Evolutionary conservation across 768 basidiomycete species (phyloP), one percentile per base, ranked within the genome.

Genomic region (Wakefieldia striispora): DNA sequence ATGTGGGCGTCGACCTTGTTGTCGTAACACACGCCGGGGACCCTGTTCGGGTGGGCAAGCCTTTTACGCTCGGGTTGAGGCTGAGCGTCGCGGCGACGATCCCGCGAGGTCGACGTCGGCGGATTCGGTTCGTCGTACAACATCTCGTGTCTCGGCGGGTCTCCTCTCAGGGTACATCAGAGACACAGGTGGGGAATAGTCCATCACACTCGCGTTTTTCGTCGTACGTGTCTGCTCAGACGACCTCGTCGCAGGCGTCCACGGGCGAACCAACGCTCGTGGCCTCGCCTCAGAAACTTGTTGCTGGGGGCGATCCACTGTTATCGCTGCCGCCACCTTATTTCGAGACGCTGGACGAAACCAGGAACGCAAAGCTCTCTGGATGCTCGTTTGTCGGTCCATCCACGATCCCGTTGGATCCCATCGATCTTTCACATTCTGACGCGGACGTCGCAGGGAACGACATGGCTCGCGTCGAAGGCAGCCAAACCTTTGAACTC

Each of bases 101-200:
- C n/a, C 73, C 74, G 4, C 60, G 29, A 1, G 55, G 4, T 52
- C 69, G 29, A 64, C 59, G 64, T 21, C 70, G 71, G 40, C 75
- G 83, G 20, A 61, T 71, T 6, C 55, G 84, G 23, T 66, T 91
- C 23, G 84, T 76, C 16, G 74, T 90, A 7, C 90, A 92, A 57
- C 86, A 87, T 57, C 67, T 88, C 13, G 75, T 77, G 38, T 74
- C 76, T 17, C 71, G 72, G 14, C 72, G 65, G 10, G 53, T 55
- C 19, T 45, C 56, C 11, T 38, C 59, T 44, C 56, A 45, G 34
- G 43, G 5, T 19, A 24, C 24, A 23, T 24, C 51, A 14, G 64
- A 60, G 19, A 43, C 48, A 14, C 38, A 37, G 0, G n/a, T 19
- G 4, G 20, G 47, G 19, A 35, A 38, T 29, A 45, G 42, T 35